These are phyloP conservation scores for Dimargaris cristalligena DNA, from an alignment of 192 early-diverging fungal species.

Conservation along the genomic window DNA sequence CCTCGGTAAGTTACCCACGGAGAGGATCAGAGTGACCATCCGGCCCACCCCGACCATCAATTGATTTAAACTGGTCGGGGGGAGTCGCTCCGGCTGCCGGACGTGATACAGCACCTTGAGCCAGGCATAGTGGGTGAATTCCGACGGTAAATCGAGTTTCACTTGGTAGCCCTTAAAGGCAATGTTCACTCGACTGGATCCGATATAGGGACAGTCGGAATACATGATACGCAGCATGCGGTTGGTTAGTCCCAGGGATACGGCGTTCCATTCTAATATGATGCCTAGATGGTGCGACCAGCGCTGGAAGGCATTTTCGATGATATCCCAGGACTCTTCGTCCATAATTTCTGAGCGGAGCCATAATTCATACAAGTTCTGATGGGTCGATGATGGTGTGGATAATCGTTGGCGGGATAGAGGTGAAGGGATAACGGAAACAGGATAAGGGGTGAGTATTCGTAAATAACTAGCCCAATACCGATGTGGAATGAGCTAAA, in stretches of 20 bases:
- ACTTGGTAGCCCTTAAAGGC: slow-evolving; percentile 34
- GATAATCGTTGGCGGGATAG: too few relatives aligned
- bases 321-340: slow-evolving; percentile 63
- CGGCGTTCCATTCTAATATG: slow-evolving; percentile 59
- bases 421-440: too few relatives aligned
- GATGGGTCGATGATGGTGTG: too few relatives aligned
- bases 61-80: slow-evolving; percentile 28
- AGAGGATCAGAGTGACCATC: slow-evolving; percentile 29
- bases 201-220: slow-evolving; percentile 36
- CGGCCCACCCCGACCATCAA: slow-evolving; percentile 37
- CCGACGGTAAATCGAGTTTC: slow-evolving; percentile 37
- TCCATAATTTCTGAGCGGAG: slow-evolving; percentile 42
- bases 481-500: too few relatives aligned
- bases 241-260: slow-evolving; percentile 45
- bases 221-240: slow-evolving; percentile 49
- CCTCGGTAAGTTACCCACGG: slow-evolving; percentile 13
- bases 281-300: slow-evolving; percentile 65
- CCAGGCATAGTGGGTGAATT: slow-evolving; percentile 60
- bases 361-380: slow-evolving; percentile 65
- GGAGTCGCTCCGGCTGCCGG: slow-evolving; percentile 30
- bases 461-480: too few relatives aligned
- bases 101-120: slow-evolving; percentile 43
- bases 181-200: slow-evolving; percentile 36
- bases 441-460: too few relatives aligned
- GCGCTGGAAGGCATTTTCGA: slow-evolving; percentile 42